A percentile compares a stretch with the other conserved stretches of the same genome.
Evolutionary conservation across 2,329 filamentous ascomycete genomes (phyloP).

Genomic region (Clonostachys byssicola): DNA sequence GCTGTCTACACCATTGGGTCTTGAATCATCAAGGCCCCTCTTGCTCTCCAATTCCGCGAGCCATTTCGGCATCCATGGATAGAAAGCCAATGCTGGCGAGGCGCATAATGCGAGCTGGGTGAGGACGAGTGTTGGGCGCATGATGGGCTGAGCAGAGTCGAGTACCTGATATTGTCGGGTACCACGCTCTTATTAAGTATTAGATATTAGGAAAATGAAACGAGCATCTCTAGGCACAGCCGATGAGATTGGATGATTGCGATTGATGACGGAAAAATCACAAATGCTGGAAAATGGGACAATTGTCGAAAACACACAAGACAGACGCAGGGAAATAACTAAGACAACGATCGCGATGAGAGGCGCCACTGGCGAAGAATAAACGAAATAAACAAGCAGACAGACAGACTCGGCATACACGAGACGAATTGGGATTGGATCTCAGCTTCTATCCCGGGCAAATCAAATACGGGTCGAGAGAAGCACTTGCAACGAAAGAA

Average conservation of each 20-base stretch:
- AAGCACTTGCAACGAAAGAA: too few relatives aligned
- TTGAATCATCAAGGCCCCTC: slow-evolving; percentile 10
- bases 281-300: too few relatives aligned
- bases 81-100: slow-evolving; percentile 41
- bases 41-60: slow-evolving; percentile 17
- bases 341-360: too few relatives aligned
- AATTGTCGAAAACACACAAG: too few relatives aligned
- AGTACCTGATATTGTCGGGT: too few relatives aligned
- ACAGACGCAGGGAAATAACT: too few relatives aligned
- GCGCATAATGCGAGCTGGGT: slow-evolving; percentile 44
- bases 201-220: too few relatives aligned
- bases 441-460: too few relatives aligned
- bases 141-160: slow-evolving; percentile 15
- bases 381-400: background rate
- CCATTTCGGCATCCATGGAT: slow-evolving; percentile 35
- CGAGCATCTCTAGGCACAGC: too few relatives aligned
- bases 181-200: background rate
- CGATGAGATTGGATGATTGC: too few relatives aligned
- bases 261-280: too few relatives aligned
- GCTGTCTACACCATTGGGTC: slow-evolving; percentile 17
- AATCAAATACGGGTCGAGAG: too few relatives aligned
- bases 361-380: background rate
- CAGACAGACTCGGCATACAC: background rate
- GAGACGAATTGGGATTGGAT: background rate
- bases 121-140: slow-evolving; percentile 33